Conservation (phyloP, 345 rosid species). For the Toxicodendron radicans region DNA sequence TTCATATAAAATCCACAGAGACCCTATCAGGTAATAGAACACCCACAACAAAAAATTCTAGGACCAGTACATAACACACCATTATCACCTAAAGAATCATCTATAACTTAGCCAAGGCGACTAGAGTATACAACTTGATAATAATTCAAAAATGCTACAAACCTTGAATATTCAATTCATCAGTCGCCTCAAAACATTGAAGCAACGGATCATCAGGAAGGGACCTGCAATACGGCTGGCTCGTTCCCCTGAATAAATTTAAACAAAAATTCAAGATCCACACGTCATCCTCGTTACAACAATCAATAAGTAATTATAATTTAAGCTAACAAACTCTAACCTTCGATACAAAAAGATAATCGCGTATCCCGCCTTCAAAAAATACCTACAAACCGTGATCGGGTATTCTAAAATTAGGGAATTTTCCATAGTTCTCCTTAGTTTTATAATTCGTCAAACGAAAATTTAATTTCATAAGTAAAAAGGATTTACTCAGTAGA, state of each 20-base stretch:
- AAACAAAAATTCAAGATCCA: neutral
- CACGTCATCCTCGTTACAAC: slow-evolving; percentile 2
- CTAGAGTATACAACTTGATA: neutral
- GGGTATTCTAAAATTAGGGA: neutral
- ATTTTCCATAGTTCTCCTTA: too few relatives aligned
- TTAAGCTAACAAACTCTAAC: slow-evolving; percentile 27
- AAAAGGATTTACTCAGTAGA: slow-evolving; percentile 67
- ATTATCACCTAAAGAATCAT: neutral
- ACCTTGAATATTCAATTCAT: slow-evolving; percentile 59
- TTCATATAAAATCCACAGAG: slow-evolving; percentile 7
- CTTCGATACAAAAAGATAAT: slow-evolving; percentile 79
- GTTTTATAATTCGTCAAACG: too few relatives aligned
- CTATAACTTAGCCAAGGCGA: neutral
- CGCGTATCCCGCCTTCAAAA: slow-evolving; percentile 84
- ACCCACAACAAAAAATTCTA: neutral
- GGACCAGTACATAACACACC: neutral
- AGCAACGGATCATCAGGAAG: slow-evolving; percentile 85
- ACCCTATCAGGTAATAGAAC: neutral
- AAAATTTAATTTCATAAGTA: neutral
- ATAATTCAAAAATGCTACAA: slow-evolving; percentile 14
- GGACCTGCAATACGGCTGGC: slow-evolving; percentile 72
- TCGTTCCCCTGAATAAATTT: slow-evolving; percentile 57
- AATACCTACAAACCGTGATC: slow-evolving; percentile 41
- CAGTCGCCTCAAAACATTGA: slow-evolving; percentile 66
- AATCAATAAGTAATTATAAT: neutral